A percentile compares a stretch with the other conserved stretches of the same genome.
phyloP scores from a whole-genome alignment of 495 filamentous ascomycete genomes.

The Sabuloglossum arenarium region DNA sequence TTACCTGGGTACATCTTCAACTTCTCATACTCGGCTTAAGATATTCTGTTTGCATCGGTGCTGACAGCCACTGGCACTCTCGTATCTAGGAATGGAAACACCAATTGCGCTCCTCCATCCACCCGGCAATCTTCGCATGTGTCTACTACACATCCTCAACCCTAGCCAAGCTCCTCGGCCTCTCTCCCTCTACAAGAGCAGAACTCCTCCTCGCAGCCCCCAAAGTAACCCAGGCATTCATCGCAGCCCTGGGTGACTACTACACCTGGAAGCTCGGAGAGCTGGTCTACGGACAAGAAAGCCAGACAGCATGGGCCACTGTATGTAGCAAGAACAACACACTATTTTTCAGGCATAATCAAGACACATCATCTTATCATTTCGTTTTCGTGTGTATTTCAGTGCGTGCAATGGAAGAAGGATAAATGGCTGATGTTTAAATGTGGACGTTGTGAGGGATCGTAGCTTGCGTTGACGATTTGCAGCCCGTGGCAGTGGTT shows the following conservation, averaged over 20 bases:
- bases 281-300: slow-evolving; percentile 42
- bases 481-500: slow-evolving; percentile 95
- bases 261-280: slow-evolving; percentile 75
- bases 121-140: slow-evolving; percentile 64
- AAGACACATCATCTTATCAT: slow-evolving; percentile 1
- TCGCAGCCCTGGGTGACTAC: slow-evolving; percentile 64
- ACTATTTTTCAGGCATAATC: not conserved
- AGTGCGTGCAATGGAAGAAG: not conserved
- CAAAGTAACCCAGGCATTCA: slow-evolving; percentile 50
- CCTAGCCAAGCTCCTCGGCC: slow-evolving; percentile 26
- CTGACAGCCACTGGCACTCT: not conserved
- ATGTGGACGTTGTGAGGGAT: slow-evolving; percentile 2
- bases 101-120: slow-evolving; percentile 78
- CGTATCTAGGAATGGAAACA: slow-evolving; percentile 68
- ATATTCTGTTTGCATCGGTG: not conserved
- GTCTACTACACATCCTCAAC: slow-evolving; percentile 44
- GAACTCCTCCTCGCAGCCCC: slow-evolving; percentile 51
- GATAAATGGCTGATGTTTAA: not conserved
- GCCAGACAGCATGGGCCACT: slow-evolving; percentile 39
- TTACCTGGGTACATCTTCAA: slow-evolving; percentile 68
- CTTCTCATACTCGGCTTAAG: no score
- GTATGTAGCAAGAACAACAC: slow-evolving; percentile 26
- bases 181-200: slow-evolving; percentile 28
- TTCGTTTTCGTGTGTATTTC: slow-evolving; percentile 9
- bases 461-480: slow-evolving; percentile 44